Conservation (phyloP, 2,329 filamentous ascomycete genomes). For the Fusarium odoratissimum region DNA sequence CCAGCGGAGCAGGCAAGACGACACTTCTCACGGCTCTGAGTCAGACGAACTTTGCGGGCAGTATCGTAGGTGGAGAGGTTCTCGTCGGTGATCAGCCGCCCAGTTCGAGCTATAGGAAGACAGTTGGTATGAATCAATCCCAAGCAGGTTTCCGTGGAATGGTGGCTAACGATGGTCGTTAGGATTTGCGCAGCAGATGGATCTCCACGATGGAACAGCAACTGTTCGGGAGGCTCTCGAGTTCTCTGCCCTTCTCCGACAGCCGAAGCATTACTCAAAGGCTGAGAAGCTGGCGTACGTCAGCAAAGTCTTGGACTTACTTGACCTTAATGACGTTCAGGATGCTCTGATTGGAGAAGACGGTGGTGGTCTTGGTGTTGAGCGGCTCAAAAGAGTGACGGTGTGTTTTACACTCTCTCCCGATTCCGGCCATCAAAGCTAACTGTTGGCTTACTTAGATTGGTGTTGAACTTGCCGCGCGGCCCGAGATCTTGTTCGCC, state of each 20-base stretch:
- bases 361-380: neutral
- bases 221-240: neutral
- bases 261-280: neutral
- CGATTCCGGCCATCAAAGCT: neutral
- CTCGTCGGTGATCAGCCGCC: neutral
- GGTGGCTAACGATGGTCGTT: fast-evolving
- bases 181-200: neutral
- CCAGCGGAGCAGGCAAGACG: neutral
- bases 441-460: neutral
- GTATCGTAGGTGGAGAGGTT: neutral
- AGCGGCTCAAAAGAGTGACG: neutral
- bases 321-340: neutral
- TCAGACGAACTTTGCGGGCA: neutral
- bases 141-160: fast-evolving
- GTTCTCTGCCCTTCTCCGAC: neutral
- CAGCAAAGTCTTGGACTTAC: neutral
- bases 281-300: neutral
- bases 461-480: neutral
- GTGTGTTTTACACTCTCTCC: neutral
- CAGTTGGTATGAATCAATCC: neutral
- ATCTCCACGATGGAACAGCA: neutral
- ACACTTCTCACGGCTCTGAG: neutral
- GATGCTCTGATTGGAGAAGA: neutral
- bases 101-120: neutral
- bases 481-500: neutral